phyloP scores from a whole-genome alignment of 2,329 filamentous ascomycete genomes.

The Colletotrichum brevisporum region DNA sequence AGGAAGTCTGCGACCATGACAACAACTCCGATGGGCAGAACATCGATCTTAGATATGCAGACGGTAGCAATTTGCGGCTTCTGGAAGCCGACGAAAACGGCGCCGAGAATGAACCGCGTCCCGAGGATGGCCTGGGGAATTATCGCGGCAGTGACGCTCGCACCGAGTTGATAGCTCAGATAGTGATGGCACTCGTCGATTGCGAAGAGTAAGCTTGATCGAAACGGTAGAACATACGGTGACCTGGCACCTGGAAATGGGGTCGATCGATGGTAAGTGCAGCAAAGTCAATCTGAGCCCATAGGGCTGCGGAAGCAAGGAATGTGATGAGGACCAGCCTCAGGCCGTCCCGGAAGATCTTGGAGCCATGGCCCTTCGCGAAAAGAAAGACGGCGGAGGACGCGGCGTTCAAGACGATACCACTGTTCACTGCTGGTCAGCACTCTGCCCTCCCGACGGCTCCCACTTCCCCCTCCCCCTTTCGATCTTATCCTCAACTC shows the following conservation, averaged over 20 bases:
- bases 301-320: constrained; percentile 64
- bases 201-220: constrained; percentile 70
- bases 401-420: constrained; percentile 67
- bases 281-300: constrained; percentile 68
- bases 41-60: constrained; percentile 64
- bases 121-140: constrained; percentile 63
- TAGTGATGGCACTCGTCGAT: constrained; percentile 68
- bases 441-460: constrained; percentile 16
- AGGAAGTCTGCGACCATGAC: constrained; percentile 61
- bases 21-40: constrained; percentile 60
- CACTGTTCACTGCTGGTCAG: constrained; percentile 56
- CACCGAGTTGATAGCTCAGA: constrained; percentile 63
- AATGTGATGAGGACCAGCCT: constrained; percentile 75
- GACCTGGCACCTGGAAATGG: constrained; percentile 64
- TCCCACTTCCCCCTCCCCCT: constrained; percentile 2
- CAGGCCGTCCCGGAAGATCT: constrained; percentile 69
- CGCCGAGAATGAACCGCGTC: constrained; percentile 66
- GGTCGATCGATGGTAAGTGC: constrained; percentile 61
- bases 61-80: constrained; percentile 65
- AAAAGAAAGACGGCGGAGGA: constrained; percentile 62
- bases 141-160: constrained; percentile 53
- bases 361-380: constrained; percentile 61
- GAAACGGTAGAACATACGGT: constrained; percentile 68
- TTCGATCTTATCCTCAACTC: background rate
- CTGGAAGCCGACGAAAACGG: constrained; percentile 68